A percentile compares a stretch with the other conserved stretches of the same genome.
These are phyloP conservation scores for Sporothrix dimorphospora DNA, from an alignment of 2,329 filamentous ascomycete genomes.

Conservation along the genomic window DNA sequence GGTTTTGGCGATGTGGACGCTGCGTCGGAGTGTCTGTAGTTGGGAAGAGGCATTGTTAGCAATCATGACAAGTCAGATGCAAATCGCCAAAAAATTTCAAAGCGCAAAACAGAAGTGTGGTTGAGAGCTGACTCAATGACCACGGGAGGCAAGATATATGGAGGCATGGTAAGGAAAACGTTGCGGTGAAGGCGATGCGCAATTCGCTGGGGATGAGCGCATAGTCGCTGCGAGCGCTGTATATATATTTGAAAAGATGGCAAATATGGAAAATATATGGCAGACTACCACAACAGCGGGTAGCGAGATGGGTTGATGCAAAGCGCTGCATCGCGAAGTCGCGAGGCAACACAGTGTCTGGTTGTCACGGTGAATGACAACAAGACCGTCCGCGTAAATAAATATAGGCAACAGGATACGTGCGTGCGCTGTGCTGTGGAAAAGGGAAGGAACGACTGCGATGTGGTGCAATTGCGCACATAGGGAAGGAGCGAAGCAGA, in stretches of 20 bases:
- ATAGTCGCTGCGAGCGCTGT: not conserved
- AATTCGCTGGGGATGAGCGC: not conserved
- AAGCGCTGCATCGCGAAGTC: not conserved
- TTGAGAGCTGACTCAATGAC: not conserved
- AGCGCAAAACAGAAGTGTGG: not conserved
- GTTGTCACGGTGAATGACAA: slow-evolving; percentile 11
- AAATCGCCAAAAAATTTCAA: not conserved
- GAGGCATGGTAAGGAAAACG: not conserved
- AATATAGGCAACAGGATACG: slow-evolving; percentile 7
- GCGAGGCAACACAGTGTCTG: not conserved
- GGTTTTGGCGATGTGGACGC: slow-evolving; percentile 4
- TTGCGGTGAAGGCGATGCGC: not conserved
- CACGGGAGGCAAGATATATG: not conserved
- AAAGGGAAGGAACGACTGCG: slow-evolving; percentile 10
- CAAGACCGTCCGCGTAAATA: not conserved
- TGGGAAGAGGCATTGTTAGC: not conserved
- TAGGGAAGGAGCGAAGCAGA: slow-evolving; percentile 11
- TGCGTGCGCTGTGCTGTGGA: not conserved
- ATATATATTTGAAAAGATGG: not conserved
- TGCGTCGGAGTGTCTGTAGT: slow-evolving; percentile 8
- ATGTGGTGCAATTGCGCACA: not conserved
- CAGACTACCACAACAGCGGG: not conserved
- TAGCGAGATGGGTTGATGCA: not conserved
- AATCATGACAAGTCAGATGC: not conserved
- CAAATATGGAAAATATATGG: not conserved